A percentile compares a stretch with the other conserved stretches of the same genome.
Evolutionary conservation across 2,329 filamentous ascomycete genomes (phyloP).

Genomic region (Simplicillium aogashimaense): DNA sequence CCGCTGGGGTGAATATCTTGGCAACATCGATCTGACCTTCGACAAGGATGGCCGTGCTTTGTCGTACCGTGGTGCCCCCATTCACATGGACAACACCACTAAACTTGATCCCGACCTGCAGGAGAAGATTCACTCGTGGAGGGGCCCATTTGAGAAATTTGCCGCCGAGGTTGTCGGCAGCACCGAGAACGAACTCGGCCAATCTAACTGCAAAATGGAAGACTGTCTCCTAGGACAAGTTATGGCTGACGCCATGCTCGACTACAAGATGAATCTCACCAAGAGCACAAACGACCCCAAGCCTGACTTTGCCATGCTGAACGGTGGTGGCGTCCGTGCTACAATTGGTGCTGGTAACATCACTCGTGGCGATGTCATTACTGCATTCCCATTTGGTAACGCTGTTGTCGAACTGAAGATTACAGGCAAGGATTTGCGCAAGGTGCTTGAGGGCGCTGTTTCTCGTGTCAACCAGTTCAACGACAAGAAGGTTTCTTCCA

Average conservation of each 20-base stretch:
- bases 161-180: constrained; percentile 46
- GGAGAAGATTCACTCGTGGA: constrained; percentile 47
- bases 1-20: constrained; percentile 59
- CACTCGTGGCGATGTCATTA: constrained; percentile 53
- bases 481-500: constrained; percentile 40
- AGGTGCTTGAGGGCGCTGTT: constrained; percentile 49
- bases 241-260: constrained; percentile 49
- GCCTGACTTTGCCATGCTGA: constrained; percentile 50
- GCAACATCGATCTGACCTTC: constrained; percentile 58
- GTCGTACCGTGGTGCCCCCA: constrained; percentile 52
- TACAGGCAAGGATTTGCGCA: constrained; percentile 43
- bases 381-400: constrained; percentile 57
- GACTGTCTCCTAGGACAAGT: constrained; percentile 51
- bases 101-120: constrained; percentile 46
- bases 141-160: constrained; percentile 50
- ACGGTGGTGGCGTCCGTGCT: constrained; percentile 54
- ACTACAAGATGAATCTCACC: constrained; percentile 43
- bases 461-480: constrained; percentile 45
- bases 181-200: constrained; percentile 46
- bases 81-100: constrained; percentile 54
- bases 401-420: constrained; percentile 48
- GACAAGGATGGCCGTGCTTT: constrained; percentile 50
- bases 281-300: constrained; percentile 20
- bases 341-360: constrained; percentile 51
- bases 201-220: constrained; percentile 43